Evolutionary conservation across 805 yeast species (phyloP), one percentile per base, ranked within the genome.

Genomic region (Metschnikowia arizonensis): DNA sequence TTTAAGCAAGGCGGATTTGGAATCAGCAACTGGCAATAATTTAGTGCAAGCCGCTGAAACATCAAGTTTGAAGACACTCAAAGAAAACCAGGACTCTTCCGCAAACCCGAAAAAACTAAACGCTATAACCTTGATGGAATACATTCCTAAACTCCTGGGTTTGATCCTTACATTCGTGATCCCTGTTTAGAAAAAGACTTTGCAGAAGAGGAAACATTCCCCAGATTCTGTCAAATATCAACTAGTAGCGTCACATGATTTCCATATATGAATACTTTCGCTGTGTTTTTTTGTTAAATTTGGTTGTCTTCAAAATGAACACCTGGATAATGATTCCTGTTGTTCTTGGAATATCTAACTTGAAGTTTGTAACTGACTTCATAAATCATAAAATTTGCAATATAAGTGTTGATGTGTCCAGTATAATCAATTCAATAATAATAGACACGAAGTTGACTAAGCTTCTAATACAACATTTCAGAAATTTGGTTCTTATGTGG

Each of bases 401-500:
- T 14, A 12, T 33, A 3, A 5, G 46, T 24, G 30, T 46, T 25
- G 46, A 49, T 30, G 8, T 40, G 14, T 33, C 34, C 1, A 66
- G 69, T 1, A 50, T 66, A 2, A 11, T 47, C 9, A 56, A 48
- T 30, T 64, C 69, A 7, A 49, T 66, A 14, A 17, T 64, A 4
- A 41, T 66, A 5, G 55, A 65, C 4, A 57, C 69, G 2, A 40
- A 54, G 10, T 54, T 65, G 23, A 63, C 72, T 1, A 38, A 56
- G 4, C 24, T 54, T 3, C 49, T 64, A 4, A 52, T 69, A 14
- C 52, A 57, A 33, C 43, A 66, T 5, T 48, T 78, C 32, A 74
- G 73, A 48, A 74, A 75, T 50, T 53, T 71, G 26, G 82, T 79
- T 1, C 47, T 67, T 5, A 61, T 77, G 19, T 66, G 74, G 56